phyloP scores from a whole-genome alignment of 2,329 filamentous ascomycete genomes.

The Decorospora gaudefroyi region DNA sequence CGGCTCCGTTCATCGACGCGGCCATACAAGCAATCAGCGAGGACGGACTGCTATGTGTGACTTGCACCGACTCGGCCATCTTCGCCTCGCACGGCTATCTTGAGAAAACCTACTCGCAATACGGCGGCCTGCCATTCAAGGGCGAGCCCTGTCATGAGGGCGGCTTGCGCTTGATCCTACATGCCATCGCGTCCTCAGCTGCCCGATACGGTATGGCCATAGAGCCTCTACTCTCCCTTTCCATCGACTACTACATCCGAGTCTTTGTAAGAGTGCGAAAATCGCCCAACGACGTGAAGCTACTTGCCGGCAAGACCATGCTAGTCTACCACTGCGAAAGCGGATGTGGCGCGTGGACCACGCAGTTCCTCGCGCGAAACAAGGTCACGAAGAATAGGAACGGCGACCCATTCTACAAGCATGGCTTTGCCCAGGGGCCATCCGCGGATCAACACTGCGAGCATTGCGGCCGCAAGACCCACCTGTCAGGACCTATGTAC shows the following conservation, averaged over 20 bases:
- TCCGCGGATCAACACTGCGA: conserved; percentile 68
- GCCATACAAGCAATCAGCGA: conserved; percentile 86
- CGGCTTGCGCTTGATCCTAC: conserved; percentile 81
- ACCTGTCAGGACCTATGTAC: conserved; percentile 93
- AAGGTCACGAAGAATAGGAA: conserved; percentile 71
- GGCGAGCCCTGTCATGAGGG: conserved; percentile 86
- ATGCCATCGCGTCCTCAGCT: conserved; percentile 78
- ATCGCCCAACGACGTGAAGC: conserved; percentile 85
- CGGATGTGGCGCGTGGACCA: conserved; percentile 90
- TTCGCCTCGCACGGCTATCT: conserved; percentile 94
- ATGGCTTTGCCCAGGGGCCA: conserved; percentile 73
- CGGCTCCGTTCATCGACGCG: conserved; percentile 87
- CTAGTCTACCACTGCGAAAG: conserved; percentile 86
- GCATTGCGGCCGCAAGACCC: conserved; percentile 85
- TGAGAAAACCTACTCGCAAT: conserved; percentile 92
- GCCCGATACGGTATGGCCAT: conserved; percentile 85
- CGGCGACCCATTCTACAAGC: conserved; percentile 71
- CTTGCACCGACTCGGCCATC: conserved; percentile 93
- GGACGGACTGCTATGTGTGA: conserved; percentile 89
- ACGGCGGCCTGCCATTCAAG: conserved; percentile 86
- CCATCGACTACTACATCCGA: conserved; percentile 92
- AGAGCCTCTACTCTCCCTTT: conserved; percentile 88
- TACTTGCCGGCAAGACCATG: conserved; percentile 89
- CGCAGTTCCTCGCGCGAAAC: conserved; percentile 75
- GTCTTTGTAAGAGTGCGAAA: conserved; percentile 83